Evolutionary conservation across 2,329 filamentous ascomycete species (phyloP).

Genomic region (Knoxdaviesia capensis): DNA sequence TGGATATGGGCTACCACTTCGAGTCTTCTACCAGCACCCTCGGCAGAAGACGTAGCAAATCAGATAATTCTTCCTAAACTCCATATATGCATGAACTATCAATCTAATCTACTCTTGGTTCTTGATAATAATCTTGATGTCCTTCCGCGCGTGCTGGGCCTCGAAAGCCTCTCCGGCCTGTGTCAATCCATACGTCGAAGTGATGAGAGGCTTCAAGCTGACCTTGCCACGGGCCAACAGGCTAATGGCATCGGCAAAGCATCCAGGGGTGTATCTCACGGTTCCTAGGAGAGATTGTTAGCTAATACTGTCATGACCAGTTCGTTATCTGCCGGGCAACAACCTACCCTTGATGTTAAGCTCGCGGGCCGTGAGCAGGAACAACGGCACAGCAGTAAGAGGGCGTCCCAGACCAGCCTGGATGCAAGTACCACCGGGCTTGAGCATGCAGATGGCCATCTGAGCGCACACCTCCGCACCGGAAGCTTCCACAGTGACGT

Average conservation of each 20-base stretch:
- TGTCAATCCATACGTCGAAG: constrained; percentile 8
- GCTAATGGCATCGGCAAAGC: constrained; percentile 9
- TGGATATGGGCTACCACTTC: too few relatives aligned
- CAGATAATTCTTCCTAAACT: too few relatives aligned
- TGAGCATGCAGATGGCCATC: constrained; percentile 8
- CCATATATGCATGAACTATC: too few relatives aligned
- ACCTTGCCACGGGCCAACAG: constrained; percentile 7
- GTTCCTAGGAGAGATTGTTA: constrained; percentile 5
- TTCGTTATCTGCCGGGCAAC: constrained; percentile 2
- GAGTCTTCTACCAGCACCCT: too few relatives aligned
- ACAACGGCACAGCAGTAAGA: constrained; percentile 7
- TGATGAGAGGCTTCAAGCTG: constrained; percentile 9
- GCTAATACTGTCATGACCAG: background rate
- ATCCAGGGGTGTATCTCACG: constrained; percentile 10
- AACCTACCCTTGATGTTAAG: constrained; percentile 6
- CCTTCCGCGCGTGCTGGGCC: constrained; percentile 6
- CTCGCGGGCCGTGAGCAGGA: constrained; percentile 9
- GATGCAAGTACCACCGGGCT: constrained; percentile 8
- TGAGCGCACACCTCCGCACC: constrained; percentile 9
- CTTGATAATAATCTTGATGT: constrained; percentile 9
- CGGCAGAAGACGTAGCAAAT: too few relatives aligned
- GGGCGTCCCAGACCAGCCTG: constrained; percentile 9
- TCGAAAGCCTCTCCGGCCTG: constrained; percentile 6
- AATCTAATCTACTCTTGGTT: constrained; percentile 7
- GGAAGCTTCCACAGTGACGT: constrained; percentile 9